Conservation (phyloP, 2,329 filamentous ascomycete genomes). For the Thielaviopsis musarum region DNA sequence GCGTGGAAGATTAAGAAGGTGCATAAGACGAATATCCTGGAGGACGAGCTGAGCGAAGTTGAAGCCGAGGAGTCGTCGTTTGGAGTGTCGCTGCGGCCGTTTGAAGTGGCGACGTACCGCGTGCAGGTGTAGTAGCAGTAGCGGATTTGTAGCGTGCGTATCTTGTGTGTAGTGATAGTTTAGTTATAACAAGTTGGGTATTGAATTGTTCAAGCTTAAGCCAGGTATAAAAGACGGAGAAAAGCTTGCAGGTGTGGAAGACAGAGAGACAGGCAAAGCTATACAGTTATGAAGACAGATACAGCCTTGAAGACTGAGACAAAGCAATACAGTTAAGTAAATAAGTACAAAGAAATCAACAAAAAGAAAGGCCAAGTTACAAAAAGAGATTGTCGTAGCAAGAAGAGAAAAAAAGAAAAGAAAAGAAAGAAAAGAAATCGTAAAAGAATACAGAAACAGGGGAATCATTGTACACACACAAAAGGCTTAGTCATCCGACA, state of each 20-base stretch:
- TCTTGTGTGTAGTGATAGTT: background rate
- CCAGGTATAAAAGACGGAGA: too few species aligned
- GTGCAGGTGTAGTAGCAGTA: constrained; percentile 29
- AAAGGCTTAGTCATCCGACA: constrained; percentile 38
- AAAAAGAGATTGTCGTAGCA: too few species aligned
- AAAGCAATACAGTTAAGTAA: background rate
- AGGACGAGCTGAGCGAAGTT: constrained; percentile 65
- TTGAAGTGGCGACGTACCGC: constrained; percentile 72
- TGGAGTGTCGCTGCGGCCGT: constrained; percentile 52
- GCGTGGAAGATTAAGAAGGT: constrained; percentile 57
- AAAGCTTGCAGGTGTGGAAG: too few species aligned
- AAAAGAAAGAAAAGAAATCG: constrained; percentile 3
- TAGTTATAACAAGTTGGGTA: constrained; percentile 6
- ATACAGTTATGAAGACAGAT: too few species aligned
- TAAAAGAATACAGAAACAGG: constrained; percentile 1
- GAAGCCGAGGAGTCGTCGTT: constrained; percentile 33
- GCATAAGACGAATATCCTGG: constrained; percentile 71
- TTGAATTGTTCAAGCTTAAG: background rate
- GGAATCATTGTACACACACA: too few species aligned
- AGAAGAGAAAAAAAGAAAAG: background rate
- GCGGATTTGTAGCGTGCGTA: too few species aligned
- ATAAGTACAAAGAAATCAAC: background rate
- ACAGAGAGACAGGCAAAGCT: too few species aligned
- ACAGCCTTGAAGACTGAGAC: too few species aligned
- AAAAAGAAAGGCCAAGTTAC: too few species aligned